Conservation (phyloP, 345 rosid species). For the Reutealis trisperma region DNA sequence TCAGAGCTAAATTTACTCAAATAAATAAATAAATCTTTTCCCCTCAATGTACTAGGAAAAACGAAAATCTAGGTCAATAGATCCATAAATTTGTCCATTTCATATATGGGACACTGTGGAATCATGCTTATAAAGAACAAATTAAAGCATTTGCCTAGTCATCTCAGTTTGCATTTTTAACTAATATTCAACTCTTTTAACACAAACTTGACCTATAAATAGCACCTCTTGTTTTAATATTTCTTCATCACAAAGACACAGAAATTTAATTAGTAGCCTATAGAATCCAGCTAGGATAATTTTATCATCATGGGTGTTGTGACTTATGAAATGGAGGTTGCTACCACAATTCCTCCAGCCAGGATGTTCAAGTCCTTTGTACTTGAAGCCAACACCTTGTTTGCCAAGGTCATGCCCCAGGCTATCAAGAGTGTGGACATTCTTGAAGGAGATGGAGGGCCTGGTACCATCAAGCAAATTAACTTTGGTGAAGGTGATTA, state of each 20-base stretch:
- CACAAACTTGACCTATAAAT: constrained; percentile 1
- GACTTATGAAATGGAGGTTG: constrained; percentile 28
- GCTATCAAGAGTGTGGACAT: constrained; percentile 27
- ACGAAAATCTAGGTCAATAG: too few relatives aligned
- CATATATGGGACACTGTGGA: too few relatives aligned
- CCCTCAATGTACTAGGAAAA: too few relatives aligned
- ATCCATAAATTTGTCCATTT: too few relatives aligned
- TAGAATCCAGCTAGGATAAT: too few relatives aligned
- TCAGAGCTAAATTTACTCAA: too few relatives aligned
- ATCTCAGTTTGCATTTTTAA: background rate
- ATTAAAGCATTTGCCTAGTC: background rate
- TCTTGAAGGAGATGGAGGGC: constrained; percentile 43
- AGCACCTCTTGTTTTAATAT: background rate
- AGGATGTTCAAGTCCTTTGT: constrained; percentile 40
- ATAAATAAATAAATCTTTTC: too few relatives aligned
- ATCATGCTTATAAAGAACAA: too few relatives aligned
- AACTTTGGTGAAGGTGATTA: constrained; percentile 24
- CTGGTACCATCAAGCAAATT: constrained; percentile 6
- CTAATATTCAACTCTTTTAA: background rate
- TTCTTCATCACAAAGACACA: background rate
- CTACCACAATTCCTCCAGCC: constrained; percentile 23
- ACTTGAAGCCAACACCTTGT: constrained; percentile 27
- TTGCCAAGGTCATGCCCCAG: constrained; percentile 43
- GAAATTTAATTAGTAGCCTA: too few relatives aligned
- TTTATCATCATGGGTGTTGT: constrained; percentile 21